These are phyloP conservation scores for Pichia sp. DNA, from an alignment of 1,139 yeast genomes.

Conservation along the genomic window DNA sequence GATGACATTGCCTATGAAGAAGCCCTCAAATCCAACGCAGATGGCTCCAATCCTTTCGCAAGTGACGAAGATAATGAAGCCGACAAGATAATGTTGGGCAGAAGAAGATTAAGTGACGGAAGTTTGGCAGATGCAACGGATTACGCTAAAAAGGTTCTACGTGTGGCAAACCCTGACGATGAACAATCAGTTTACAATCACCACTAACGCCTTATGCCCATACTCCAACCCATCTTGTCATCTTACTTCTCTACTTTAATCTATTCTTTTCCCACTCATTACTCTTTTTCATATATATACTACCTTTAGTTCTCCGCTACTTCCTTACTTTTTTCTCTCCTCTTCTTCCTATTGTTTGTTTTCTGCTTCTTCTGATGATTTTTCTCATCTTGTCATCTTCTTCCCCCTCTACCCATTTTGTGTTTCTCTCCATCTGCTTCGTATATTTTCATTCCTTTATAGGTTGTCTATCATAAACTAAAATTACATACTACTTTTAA, in stretches of 20 bases:
- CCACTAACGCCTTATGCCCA: not conserved
- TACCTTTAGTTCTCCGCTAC: not conserved
- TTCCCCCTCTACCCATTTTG: conserved; percentile 19
- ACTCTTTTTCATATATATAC: not conserved
- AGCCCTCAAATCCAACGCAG: conserved; percentile 32
- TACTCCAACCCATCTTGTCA: not conserved
- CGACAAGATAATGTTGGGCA: conserved; percentile 50
- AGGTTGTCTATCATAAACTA: not conserved
- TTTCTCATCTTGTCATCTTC: conserved; percentile 2
- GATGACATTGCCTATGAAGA: conserved; percentile 55
- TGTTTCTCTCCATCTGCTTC: not conserved
- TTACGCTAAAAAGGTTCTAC: conserved; percentile 65
- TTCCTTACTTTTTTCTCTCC: too few relatives aligned
- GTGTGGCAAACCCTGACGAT: conserved; percentile 72
- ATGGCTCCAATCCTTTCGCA: conserved; percentile 29
- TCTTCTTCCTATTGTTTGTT: too few relatives aligned
- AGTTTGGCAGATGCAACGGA: conserved; percentile 76
- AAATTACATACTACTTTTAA: too few relatives aligned
- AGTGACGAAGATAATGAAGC: conserved; percentile 30
- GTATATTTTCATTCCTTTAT: not conserved
- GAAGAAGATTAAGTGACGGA: conserved; percentile 70
- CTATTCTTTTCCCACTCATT: not conserved
- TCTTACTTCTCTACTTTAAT: not conserved
- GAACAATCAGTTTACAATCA: not conserved
- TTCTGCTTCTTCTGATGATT: not conserved